Conservation (phyloP, 225 moss, liverwort and hornwort species). For the Pseudisothecium myosuroides region DNA sequence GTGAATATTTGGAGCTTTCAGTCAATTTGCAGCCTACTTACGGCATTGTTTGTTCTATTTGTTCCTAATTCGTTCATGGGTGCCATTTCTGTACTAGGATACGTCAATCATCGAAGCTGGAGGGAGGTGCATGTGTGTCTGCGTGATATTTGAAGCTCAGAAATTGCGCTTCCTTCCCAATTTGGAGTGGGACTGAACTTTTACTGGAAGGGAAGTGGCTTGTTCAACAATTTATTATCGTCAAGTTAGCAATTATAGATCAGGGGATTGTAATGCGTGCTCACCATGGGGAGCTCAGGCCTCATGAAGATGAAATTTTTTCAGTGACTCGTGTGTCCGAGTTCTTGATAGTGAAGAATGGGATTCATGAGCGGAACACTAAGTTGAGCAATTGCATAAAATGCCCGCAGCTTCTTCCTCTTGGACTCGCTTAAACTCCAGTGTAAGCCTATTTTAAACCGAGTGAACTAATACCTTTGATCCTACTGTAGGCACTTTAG, state of each 20-base stretch:
- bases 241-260: neutral
- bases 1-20: neutral
- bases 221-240: neutral
- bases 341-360: neutral
- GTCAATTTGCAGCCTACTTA: neutral
- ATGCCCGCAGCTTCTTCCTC: neutral
- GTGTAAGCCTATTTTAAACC: neutral
- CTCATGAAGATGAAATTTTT: neutral
- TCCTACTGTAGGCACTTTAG: neutral
- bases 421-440: neutral
- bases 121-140: neutral
- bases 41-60: neutral
- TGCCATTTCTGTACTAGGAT: neutral
- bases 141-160: neutral
- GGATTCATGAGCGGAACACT: neutral
- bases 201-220: neutral
- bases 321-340: neutral
- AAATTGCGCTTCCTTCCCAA: neutral
- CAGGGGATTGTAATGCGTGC: neutral
- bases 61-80: neutral
- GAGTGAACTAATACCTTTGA: neutral
- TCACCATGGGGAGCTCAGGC: neutral
- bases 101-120: neutral
- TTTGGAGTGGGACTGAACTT: neutral
- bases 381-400: neutral